phyloP scores from a whole-genome alignment of 2,329 filamentous ascomycete species.

The Aspergillus glaucus region DNA sequence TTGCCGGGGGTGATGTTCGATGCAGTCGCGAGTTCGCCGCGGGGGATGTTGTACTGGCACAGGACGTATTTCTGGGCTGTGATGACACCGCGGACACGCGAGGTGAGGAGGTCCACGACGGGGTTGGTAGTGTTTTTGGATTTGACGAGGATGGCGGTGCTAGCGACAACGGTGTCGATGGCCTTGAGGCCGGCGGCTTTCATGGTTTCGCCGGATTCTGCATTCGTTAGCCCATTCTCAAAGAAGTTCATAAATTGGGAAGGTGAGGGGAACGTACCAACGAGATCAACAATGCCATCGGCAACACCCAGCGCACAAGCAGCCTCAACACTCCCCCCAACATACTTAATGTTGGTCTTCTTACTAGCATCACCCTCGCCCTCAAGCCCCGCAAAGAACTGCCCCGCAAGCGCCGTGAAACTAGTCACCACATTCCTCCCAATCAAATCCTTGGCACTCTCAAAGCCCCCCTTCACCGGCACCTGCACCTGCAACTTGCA shows the following conservation, averaged over 20 bases:
- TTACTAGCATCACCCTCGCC: slow-evolving; percentile 36
- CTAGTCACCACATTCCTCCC: slow-evolving; percentile 94
- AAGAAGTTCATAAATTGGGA: not conserved
- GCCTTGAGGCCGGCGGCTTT: slow-evolving; percentile 87
- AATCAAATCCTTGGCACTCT: slow-evolving; percentile 67
- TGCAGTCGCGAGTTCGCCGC: slow-evolving; percentile 60
- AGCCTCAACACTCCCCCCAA: slow-evolving; percentile 94
- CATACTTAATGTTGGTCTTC: slow-evolving; percentile 82
- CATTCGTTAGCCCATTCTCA: slow-evolving; percentile 1
- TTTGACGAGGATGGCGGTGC: slow-evolving; percentile 84
- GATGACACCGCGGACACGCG: slow-evolving; percentile 87
- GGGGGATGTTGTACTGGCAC: slow-evolving; percentile 91
- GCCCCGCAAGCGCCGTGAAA: slow-evolving; percentile 76
- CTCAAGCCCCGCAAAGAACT: slow-evolving; percentile 80
- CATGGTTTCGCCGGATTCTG: slow-evolving; percentile 98
- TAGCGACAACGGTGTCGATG: slow-evolving; percentile 87
- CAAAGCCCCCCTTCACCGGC: slow-evolving; percentile 72
- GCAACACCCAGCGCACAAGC: slow-evolving; percentile 93
- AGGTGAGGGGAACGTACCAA: slow-evolving; percentile 57
- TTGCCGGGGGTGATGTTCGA: slow-evolving; percentile 83
- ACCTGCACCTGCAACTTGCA: slow-evolving; percentile 98
- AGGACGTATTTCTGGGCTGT: slow-evolving; percentile 90
- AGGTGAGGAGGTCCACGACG: slow-evolving; percentile 76
- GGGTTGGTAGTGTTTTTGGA: slow-evolving; percentile 76
- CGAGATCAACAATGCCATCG: slow-evolving; percentile 94